Evolutionary conservation across 2,329 filamentous ascomycete species (phyloP).

Genomic region (Nothopassalora personata): DNA sequence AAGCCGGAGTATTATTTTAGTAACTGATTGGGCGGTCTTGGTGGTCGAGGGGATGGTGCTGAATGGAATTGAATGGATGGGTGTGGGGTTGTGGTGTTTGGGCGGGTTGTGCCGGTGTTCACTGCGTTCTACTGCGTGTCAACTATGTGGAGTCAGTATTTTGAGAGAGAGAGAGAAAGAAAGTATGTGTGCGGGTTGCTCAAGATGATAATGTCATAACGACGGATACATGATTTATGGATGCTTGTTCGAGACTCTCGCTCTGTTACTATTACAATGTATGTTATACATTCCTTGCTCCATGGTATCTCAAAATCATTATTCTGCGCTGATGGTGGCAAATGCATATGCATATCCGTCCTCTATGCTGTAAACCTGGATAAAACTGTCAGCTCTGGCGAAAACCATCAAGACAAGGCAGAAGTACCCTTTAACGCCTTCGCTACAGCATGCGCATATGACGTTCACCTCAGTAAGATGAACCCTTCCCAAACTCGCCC

Average conservation of each 20-base stretch:
- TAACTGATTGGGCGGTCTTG: not conserved
- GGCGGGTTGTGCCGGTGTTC: not conserved
- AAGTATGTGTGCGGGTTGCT: not conserved
- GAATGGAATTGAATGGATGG: not conserved
- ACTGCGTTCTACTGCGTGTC: not conserved
- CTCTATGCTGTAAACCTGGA: not conserved
- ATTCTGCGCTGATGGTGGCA: not conserved
- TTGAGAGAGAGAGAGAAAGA: not conserved
- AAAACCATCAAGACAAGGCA: not conserved
- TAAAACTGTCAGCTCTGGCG: not conserved
- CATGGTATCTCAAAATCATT: not conserved
- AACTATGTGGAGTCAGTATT: not conserved
- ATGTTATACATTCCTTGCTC: not conserved
- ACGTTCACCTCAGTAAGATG: not conserved
- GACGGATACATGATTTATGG: not conserved
- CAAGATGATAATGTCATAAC: not conserved
- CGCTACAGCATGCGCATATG: not conserved
- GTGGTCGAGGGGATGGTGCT: not conserved
- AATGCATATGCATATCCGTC: not conserved
- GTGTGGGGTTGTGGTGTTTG: not conserved
- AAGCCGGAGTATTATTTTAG: conserved; percentile 21
- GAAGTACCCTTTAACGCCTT: not conserved
- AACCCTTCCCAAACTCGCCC: conserved; percentile 9
- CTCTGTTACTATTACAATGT: not conserved
- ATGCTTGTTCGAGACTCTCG: not conserved